Evolutionary conservation across 805 yeast species (phyloP), one percentile per base, ranked within the genome.

Genomic region (Alloascoidea africana): DNA sequence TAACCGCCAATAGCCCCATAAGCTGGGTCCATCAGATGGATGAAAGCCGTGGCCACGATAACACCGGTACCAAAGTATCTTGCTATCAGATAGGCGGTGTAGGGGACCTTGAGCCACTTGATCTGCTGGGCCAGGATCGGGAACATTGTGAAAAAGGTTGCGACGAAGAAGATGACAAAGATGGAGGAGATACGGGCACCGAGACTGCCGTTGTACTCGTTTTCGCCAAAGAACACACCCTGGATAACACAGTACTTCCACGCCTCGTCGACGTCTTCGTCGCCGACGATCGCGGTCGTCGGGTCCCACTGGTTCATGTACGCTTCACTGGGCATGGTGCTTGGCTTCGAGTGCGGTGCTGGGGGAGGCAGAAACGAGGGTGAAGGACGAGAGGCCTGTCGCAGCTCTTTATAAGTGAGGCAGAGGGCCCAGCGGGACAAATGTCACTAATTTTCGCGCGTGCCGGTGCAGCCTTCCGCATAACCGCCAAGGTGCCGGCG

Each of bases 41-140:
- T 73, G 47, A 82, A 79, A 0, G 87, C 83, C 1, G 93, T 82
- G 11, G 89, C 82, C 8, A 82, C 66, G 49, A 82, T 82, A 36
- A 82, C 89, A 39, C 93, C 93, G 2, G 87, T 76, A 42, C 93
- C 93, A 51, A 82, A 82, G 58, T 23, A 23, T 14, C 54, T 42
- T 16, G 58, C 57, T 30, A 53, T 41, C 14, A 45, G 17, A 39
- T 52, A 71, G 52, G 45, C 51, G 17, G 39, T 34, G 13, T 42
- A 44, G 5, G 58, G 62, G 33, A 57, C 42, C 8, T 45, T 41
- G 37, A 53, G 15, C 39, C 47, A 18, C 36, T 42, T 43, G 39
- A 44, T 34, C 8, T 44, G 40, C 33, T 41, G 38, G 14, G 61
- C 49, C 5, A 52, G 48, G 16, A 48, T 60, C 43, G 47, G 82